Evolutionary conservation across 306 rosid genomes (phyloP), one percentile per base, ranked within the genome.

Genomic region (Acacia confusa): DNA sequence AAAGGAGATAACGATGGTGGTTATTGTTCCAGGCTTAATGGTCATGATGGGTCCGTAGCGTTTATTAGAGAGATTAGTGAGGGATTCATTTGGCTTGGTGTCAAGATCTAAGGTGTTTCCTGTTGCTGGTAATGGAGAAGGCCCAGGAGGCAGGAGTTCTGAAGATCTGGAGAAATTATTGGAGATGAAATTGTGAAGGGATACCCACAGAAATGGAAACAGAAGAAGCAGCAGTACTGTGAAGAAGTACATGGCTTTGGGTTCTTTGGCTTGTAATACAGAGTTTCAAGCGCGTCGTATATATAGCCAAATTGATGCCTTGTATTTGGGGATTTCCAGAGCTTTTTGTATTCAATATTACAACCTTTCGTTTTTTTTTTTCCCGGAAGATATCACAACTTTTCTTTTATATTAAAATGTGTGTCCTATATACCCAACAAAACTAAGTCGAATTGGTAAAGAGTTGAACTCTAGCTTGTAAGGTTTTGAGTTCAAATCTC

Each of bases 31-130:
- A 3, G 77, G 45, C 76, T 77, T 77, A 16, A 82, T 78, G 40
- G 67, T 60, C 67, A 82, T 70, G 8, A 82, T 20, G 9, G 85
- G 85, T 45, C 85, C 92, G 13, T 80, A 58, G 0, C 4, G 52
- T 38, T 82, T 50, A 1, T 82, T 50, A 1, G 85, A 77, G 65
- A 82, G 85, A 7, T 61, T 63, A 11, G 82, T 13, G 1, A 91
- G 22, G 2, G 88, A 57, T 38, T 24, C 11, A 71, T 84, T 90
- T 47, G 91, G 94, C 1, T 73, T 69, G 34, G 28, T 60, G 0
- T 86, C 88, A 32, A 92, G 88, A 9, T 78, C 81, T 15, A 87
- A 65, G 15, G 89, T 82, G 76, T 89, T 92, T 20, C 94, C 92
- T 9, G 86, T 76, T 52, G 90, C 9, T 0, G 94, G 91, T 0